Evolutionary conservation across 225 moss, liverwort and hornwort species (phyloP), one percentile per base, ranked within the genome.

Genomic region (Physcomitrium patens): DNA sequence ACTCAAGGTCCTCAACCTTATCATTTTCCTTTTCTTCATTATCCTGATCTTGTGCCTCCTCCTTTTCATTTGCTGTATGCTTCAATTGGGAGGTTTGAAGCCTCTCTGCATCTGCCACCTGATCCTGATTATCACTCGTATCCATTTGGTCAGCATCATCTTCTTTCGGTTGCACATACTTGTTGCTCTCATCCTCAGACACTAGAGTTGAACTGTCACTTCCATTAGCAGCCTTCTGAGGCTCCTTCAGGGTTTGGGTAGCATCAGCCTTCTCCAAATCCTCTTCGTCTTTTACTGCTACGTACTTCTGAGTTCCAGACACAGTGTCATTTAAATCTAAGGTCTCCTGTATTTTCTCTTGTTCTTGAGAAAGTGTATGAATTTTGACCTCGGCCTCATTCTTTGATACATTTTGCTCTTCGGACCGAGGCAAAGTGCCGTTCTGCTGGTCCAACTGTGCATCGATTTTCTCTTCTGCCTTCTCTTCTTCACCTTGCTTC

Each of bases 141-240:
- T 37, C 45, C 46, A 41, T 41, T 22, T 48, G 63, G 37, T 24
- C 43, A 41, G 16, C 55, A 13, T 42, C 20, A 43, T 24, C 46
- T 15, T 51, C 68, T 68, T 73, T 50, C 27, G 71, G 53, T 71
- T 62, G 76, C 19, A 54, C 51, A 46, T 20, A 10, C 9, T 54
- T 81, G 42, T 62, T 76, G 72, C 22, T 68, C 71, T 55, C 67
- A 54, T 53, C 66, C 51, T 76, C 71, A 52, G 70, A 48, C 22
- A 41, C 46, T 60, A 61, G 66, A 65, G 27, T 53, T 22, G 43
- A 65, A 58, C 27, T 56, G 44, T 22, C 44, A 70, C 13, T 59
- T 50, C 45, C 78, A 60, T 15, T 46, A 7, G 0, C 59, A 9
- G 75, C 55, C 44, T 73, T 65, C 59, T 69, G 74, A 31, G 53